Percentiles rank a stretch among this genome's conserved stretches.
phyloP scores from a whole-genome alignment of 768 basidiomycete species.

The Rhodosporidiobolus sp. region DNA sequence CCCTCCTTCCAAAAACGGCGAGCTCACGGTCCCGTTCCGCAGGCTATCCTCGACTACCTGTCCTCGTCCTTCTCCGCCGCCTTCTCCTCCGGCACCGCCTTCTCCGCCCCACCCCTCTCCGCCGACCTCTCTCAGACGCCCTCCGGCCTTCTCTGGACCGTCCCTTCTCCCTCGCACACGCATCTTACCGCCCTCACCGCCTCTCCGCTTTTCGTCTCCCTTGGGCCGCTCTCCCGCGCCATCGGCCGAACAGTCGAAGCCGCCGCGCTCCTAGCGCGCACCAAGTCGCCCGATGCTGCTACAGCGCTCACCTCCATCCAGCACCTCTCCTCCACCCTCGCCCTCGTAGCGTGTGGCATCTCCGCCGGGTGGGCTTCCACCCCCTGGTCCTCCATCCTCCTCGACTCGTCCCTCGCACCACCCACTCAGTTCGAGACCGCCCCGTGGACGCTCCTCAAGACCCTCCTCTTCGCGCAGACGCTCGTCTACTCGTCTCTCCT shows the following conservation, averaged over 20 bases:
- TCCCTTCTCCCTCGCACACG: slow-evolving; percentile 21
- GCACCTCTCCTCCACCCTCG: slow-evolving; percentile 3
- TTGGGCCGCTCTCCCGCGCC: slow-evolving; percentile 39
- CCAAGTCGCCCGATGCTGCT: neutral
- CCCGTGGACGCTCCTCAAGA: slow-evolving; percentile 42
- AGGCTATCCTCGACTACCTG: slow-evolving; percentile 30
- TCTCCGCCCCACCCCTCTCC: slow-evolving; percentile 22
- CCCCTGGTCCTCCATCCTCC: slow-evolving; percentile 31
- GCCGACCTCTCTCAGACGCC: slow-evolving; percentile 12
- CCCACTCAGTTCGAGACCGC: slow-evolving; percentile 28
- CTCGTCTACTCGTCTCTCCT: slow-evolving; percentile 41
- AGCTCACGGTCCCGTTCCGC: neutral
- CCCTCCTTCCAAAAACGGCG: neutral
- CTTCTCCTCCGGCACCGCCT: slow-evolving; percentile 34
- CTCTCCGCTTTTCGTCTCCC: slow-evolving; percentile 8
- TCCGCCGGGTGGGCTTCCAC: slow-evolving; percentile 26
- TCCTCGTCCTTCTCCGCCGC: slow-evolving; percentile 14
- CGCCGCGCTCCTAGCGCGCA: slow-evolving; percentile 4
- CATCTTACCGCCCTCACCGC: slow-evolving; percentile 6
- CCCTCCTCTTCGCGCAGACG: slow-evolving; percentile 40
- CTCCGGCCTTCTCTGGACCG: slow-evolving; percentile 27
- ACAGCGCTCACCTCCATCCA: slow-evolving; percentile 6
- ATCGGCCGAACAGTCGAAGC: slow-evolving; percentile 37
- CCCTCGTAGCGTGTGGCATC: slow-evolving; percentile 3
- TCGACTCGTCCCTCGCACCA: slow-evolving; percentile 24